These are phyloP conservation scores for Paramyrothecium sp. DNA, from an alignment of 2,329 filamentous ascomycete species.

Conservation along the genomic window DNA sequence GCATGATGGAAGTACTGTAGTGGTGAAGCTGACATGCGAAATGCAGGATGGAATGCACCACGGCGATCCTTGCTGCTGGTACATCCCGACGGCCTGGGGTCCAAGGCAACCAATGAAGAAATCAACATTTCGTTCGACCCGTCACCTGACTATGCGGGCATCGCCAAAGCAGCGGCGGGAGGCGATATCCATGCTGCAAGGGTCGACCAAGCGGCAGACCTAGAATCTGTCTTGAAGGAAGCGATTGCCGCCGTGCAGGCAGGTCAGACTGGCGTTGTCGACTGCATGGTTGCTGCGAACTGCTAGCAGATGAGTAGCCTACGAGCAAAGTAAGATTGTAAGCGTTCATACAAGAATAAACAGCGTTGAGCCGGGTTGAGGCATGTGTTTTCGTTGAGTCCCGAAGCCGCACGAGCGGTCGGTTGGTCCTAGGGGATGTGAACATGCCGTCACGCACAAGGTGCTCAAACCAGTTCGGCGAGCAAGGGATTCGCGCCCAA, in stretches of 20 bases:
- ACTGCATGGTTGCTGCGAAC: constrained; percentile 47
- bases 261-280: constrained; percentile 52
- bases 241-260: constrained; percentile 50
- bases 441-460: no score
- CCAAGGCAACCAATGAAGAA: constrained; percentile 57
- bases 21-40: constrained; percentile 5
- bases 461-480: no score
- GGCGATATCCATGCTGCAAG: constrained; percentile 50
- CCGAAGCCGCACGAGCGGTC: no score
- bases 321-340: background rate
- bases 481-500: no score
- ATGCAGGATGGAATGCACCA: constrained; percentile 57
- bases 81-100: constrained; percentile 55
- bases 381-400: no score
- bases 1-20: background rate
- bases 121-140: constrained; percentile 62
- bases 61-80: constrained; percentile 55
- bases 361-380: no score
- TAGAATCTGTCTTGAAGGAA: constrained; percentile 45
- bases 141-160: constrained; percentile 56
- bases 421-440: no score
- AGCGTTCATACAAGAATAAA: no score
- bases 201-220: constrained; percentile 43
- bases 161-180: constrained; percentile 58
- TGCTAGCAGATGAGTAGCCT: constrained; percentile 26